Evolutionary conservation across 2,329 filamentous ascomycete genomes (phyloP).

Genomic region (Neophaeococcomyces mojaviensis): DNA sequence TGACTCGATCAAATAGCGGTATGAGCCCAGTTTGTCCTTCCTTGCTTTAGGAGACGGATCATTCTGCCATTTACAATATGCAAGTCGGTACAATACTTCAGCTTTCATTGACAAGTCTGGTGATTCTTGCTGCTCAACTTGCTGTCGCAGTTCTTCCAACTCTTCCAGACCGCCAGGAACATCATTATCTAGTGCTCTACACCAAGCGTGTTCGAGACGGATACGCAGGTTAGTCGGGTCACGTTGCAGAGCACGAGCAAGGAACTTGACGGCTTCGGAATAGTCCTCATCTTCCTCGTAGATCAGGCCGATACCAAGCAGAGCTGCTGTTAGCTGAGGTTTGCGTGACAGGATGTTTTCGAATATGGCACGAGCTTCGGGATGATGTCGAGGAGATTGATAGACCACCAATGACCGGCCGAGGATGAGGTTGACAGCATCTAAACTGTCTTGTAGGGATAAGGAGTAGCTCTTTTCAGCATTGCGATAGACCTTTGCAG

Average conservation of each 20-base stretch:
- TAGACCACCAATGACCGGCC: conserved; percentile 86
- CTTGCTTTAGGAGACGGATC: conserved; percentile 67
- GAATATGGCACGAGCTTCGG: conserved; percentile 80
- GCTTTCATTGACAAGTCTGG: conserved; percentile 66
- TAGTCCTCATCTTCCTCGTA: conserved; percentile 91
- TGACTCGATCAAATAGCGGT: conserved; percentile 72
- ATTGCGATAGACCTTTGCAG: conserved; percentile 41
- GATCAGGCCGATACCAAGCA: conserved; percentile 86
- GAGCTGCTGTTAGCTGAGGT: conserved; percentile 65
- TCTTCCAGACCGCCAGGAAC: conserved; percentile 60
- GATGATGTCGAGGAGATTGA: conserved; percentile 81
- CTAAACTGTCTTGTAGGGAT: conserved; percentile 59
- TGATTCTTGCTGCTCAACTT: conserved; percentile 55
- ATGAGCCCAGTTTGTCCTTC: conserved; percentile 74
- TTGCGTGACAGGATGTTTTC: conserved; percentile 72
- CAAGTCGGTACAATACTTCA: conserved; percentile 78
- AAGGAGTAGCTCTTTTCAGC: conserved; percentile 54
- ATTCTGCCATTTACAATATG: conserved; percentile 77
- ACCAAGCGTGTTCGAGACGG: conserved; percentile 84
- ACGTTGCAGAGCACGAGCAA: conserved; percentile 65
- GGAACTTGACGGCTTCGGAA: conserved; percentile 68
- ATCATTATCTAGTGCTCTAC: conserved; percentile 74
- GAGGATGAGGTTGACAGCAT: conserved; percentile 68
- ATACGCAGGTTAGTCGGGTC: conserved; percentile 71
- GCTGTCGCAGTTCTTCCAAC: conserved; percentile 60